A percentile compares a stretch with the other conserved stretches of the same genome.
phyloP scores from a whole-genome alignment of 331 rosid genomes.

The Prunus yedoensis region DNA sequence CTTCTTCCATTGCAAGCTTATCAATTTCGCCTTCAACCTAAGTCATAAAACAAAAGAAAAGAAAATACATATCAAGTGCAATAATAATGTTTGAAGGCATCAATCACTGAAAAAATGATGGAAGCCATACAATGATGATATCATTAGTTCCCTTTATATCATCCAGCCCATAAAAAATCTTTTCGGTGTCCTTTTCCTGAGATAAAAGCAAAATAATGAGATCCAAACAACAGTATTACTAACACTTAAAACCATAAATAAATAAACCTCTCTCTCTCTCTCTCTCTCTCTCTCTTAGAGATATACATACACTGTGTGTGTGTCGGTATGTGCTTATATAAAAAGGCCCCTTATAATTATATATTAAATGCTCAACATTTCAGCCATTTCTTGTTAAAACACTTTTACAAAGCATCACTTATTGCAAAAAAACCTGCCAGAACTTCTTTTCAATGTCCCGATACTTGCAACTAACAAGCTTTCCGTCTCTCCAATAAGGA shows the following conservation, averaged over 20 bases:
- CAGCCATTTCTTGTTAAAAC: not conserved
- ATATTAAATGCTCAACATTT: not conserved
- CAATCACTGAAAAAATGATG: constrained; percentile 9
- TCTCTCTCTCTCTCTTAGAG: too few relatives aligned
- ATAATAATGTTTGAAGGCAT: constrained; percentile 12
- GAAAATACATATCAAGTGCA: constrained; percentile 22
- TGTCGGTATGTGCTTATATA: not conserved
- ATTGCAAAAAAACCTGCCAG: constrained; percentile 75
- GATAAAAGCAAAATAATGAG: constrained; percentile 28
- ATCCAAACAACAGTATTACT: constrained; percentile 12
- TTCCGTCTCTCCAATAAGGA: constrained; percentile 60
- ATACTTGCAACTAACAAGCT: constrained; percentile 85
- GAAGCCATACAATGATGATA: constrained; percentile 74
- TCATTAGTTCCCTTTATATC: constrained; percentile 73
- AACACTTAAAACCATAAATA: not conserved
- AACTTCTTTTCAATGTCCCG: constrained; percentile 75
- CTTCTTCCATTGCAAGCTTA: constrained; percentile 99
- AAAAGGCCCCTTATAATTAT: not conserved
- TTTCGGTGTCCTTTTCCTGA: constrained; percentile 90
- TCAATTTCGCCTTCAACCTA: constrained; percentile 99
- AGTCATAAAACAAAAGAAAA: constrained; percentile 15
- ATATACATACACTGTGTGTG: not conserved
- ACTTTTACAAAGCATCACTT: constrained; percentile 18
- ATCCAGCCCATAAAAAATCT: constrained; percentile 88
- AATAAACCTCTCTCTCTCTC: not conserved